A percentile compares a stretch with the other conserved stretches of the same genome.
Evolutionary conservation across 331 rosid species (phyloP).

Genomic region (Acacia concinna): DNA sequence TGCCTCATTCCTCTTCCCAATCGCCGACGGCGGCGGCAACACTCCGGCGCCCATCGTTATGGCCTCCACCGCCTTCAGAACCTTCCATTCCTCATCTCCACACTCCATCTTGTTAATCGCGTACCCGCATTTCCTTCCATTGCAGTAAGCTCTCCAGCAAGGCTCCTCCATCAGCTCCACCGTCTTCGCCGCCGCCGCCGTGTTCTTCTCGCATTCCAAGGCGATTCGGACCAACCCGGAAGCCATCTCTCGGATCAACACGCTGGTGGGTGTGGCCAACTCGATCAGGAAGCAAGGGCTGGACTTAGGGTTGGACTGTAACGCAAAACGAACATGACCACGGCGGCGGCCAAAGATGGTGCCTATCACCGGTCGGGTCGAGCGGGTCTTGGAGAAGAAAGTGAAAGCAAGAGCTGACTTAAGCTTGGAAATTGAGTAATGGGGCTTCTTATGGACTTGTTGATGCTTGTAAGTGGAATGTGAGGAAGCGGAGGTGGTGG

Average conservation of each 20-base stretch:
- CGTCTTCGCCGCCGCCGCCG: constrained; percentile 6
- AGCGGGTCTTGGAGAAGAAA: constrained; percentile 31
- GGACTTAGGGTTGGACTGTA: constrained; percentile 64
- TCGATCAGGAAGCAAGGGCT: constrained; percentile 61
- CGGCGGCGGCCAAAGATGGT: constrained; percentile 73
- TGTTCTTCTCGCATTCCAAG: constrained; percentile 58
- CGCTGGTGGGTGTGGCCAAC: constrained; percentile 74
- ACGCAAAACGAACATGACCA: constrained; percentile 68
- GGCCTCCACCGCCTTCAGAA: constrained; percentile 71
- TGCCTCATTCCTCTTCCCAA: constrained; percentile 14
- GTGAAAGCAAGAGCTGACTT: constrained; percentile 54
- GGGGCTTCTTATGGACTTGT: constrained; percentile 7
- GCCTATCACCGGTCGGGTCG: constrained; percentile 46
- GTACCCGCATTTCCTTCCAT: constrained; percentile 77
- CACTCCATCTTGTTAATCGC: constrained; percentile 56
- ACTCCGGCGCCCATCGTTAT: constrained; percentile 92
- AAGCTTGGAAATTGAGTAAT: constrained; percentile 38
- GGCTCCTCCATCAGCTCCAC: constrained; percentile 54
- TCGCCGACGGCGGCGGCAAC: constrained; percentile 52
- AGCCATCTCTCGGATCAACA: constrained; percentile 80
- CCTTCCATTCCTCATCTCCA: constrained; percentile 72
- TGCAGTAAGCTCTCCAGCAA: constrained; percentile 78
- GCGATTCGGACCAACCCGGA: constrained; percentile 84
- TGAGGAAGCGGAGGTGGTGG: constrained; percentile 36
- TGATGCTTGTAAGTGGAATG: constrained; percentile 39